Evolutionary conservation across 768 basidiomycete species (phyloP), one percentile per base, ranked within the genome.

Genomic region (Psilocybe azurescens): DNA sequence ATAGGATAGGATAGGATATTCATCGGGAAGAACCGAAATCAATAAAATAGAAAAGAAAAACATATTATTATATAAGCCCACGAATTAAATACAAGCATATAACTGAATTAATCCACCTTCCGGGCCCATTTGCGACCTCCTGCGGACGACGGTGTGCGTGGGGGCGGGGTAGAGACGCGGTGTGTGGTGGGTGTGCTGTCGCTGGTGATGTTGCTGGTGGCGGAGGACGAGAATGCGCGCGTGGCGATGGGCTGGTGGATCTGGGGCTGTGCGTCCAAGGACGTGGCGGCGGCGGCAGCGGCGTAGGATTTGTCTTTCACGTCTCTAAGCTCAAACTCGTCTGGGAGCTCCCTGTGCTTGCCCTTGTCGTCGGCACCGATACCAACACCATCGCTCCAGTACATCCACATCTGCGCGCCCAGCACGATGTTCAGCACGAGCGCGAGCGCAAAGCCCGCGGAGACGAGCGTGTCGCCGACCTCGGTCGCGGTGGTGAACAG

Each of bases 401-500:
- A 98, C 77, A 84, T 75, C 81, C 88, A 90, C 82, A 98, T 81
- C 78, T 98, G 95, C 10, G 75, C 78, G 3, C 92, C 95, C 11
- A 99, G 77, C n/a, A 97, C 80, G 60, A 88, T 63, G 74, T 99
- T 99, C 10, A 99, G 80, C 5, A 87, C 50, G 0, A 97, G 86
- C 1, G 94, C 94, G 20, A 95, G 83, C 0, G 83, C 87, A 74
- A 95, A 99, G 30, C 95, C 93, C 28, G 92, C 90, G 18, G 87
- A 78, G 65, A 99, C 86, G 65, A 97, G 80, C 8, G 73, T 66
- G 74, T 99, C 97, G 54, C 89, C 86, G 59, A 97, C 89, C 74
- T 99, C 97, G 33, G 90, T 90, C 9, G 89, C 84, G 11, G 95
- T 98, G 6, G 97, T 99, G 81, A 95, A 99, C 14, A 99, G 79